These are phyloP conservation scores for Fusarium keratoplasticum DNA, from an alignment of 2,329 filamentous ascomycete genomes.

Conservation along the genomic window DNA sequence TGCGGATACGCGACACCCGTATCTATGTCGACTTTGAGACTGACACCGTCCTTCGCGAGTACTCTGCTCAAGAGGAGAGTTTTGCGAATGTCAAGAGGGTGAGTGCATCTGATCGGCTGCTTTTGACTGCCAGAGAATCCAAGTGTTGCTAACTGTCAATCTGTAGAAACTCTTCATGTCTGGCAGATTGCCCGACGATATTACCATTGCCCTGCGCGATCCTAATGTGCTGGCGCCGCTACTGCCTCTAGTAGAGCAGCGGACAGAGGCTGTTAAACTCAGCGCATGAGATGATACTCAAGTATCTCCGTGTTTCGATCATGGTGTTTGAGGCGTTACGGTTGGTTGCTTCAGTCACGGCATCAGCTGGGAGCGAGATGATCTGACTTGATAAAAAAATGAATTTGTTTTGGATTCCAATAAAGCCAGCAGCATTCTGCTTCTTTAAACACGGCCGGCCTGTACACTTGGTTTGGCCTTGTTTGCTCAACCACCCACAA, in stretches of 20 bases:
- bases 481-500: background rate
- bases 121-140: background rate
- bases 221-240: constrained; percentile 79
- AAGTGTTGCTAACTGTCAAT: background rate
- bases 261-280: constrained; percentile 62
- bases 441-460: constrained; percentile 10
- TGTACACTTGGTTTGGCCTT: background rate
- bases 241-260: constrained; percentile 77
- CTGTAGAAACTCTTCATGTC: constrained; percentile 60
- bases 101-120: constrained; percentile 41
- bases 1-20: constrained; percentile 89
- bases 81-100: constrained; percentile 83
- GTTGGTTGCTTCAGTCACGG: constrained; percentile 12
- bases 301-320: background rate
- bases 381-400: constrained; percentile 15
- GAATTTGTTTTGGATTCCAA: constrained; percentile 36
- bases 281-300: constrained; percentile 1
- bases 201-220: constrained; percentile 82
- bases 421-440: constrained; percentile 14
- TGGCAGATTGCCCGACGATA: constrained; percentile 73
- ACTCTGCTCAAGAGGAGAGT: constrained; percentile 84
- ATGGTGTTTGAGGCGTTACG: constrained; percentile 34
- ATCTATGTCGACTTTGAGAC: constrained; percentile 90
- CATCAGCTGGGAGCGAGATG: constrained; percentile 8
- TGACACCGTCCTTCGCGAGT: constrained; percentile 86